Conservation (phyloP, 1,284 basidiomycete species). For the Vanrija sp. region DNA sequence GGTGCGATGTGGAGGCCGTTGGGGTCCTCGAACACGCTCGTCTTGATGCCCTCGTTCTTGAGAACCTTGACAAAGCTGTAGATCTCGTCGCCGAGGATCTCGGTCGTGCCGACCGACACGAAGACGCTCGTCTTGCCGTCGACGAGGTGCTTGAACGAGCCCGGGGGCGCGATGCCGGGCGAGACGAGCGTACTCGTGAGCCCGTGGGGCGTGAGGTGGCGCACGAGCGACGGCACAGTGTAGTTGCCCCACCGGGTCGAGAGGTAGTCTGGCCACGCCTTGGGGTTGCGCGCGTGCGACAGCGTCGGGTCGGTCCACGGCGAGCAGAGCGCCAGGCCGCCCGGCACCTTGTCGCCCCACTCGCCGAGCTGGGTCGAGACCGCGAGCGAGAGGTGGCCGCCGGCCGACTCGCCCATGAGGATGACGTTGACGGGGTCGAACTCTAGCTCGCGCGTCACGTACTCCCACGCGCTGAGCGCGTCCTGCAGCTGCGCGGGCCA, state of each 20-base stretch:
- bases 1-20: too few relatives aligned
- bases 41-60: slow-evolving; percentile 30
- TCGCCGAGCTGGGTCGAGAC: neutral
- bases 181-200: slow-evolving; percentile 16
- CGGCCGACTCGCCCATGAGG: neutral
- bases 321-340: neutral
- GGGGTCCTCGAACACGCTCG: slow-evolving; percentile 8
- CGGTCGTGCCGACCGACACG: slow-evolving; percentile 35
- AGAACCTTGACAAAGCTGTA: slow-evolving; percentile 26
- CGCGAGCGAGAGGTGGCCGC: neutral
- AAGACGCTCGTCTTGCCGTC: slow-evolving; percentile 20
- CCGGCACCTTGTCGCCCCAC: neutral
- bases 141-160: slow-evolving; percentile 19
- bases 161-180: slow-evolving; percentile 15
- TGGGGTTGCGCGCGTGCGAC: neutral
- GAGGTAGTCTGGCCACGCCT: slow-evolving; percentile 14
- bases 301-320: neutral
- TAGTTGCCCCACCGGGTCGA: neutral
- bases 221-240: slow-evolving; percentile 12
- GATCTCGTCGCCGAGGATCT: slow-evolving; percentile 35
- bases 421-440: neutral
- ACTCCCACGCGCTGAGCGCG: neutral
- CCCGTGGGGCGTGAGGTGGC: slow-evolving; percentile 14
- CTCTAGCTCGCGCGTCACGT: neutral
- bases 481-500: neutral